A percentile compares a stretch with the other conserved stretches of the same genome.
phyloP scores from a whole-genome alignment of 2,329 filamentous ascomycete genomes.

The Atkinsonella texensis region DNA sequence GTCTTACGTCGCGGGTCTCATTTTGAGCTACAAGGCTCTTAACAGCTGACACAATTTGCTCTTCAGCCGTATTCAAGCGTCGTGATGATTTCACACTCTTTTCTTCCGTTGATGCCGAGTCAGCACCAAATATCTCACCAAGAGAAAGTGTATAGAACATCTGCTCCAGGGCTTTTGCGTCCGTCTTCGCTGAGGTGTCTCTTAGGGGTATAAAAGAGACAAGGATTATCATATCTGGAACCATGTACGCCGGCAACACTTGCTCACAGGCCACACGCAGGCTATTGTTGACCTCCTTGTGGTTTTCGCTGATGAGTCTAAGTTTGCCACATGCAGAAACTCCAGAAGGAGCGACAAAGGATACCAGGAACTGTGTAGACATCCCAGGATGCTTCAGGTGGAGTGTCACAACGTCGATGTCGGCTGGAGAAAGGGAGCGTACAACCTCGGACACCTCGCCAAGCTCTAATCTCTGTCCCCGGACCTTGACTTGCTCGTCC shows the following conservation, averaged over 20 bases:
- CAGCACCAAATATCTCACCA: background rate
- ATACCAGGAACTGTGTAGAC: background rate
- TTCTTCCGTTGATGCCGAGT: background rate
- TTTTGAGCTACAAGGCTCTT: background rate
- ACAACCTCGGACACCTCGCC: conserved; percentile 3
- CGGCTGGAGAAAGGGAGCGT: background rate
- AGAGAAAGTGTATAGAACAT: conserved; percentile 5
- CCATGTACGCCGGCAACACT: conserved; percentile 7
- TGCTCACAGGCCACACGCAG: background rate
- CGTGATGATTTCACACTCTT: background rate
- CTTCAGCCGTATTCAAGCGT: background rate
- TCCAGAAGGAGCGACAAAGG: background rate
- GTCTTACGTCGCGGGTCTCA: background rate
- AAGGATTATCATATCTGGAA: conserved; percentile 6
- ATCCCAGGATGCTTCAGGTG: background rate
- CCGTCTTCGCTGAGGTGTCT: conserved; percentile 5
- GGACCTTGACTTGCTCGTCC: conserved; percentile 10
- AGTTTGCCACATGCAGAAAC: background rate
- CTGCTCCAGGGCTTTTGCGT: conserved; percentile 3
- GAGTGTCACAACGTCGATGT: background rate
- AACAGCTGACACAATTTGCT: background rate
- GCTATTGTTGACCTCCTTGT: background rate
- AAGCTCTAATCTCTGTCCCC: conserved; percentile 8
- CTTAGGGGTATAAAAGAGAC: conserved; percentile 4
- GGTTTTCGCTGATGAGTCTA: background rate